These are phyloP conservation scores for Dissophora globulifera DNA, from an alignment of 192 early-diverging fungal species.

Conservation along the genomic window DNA sequence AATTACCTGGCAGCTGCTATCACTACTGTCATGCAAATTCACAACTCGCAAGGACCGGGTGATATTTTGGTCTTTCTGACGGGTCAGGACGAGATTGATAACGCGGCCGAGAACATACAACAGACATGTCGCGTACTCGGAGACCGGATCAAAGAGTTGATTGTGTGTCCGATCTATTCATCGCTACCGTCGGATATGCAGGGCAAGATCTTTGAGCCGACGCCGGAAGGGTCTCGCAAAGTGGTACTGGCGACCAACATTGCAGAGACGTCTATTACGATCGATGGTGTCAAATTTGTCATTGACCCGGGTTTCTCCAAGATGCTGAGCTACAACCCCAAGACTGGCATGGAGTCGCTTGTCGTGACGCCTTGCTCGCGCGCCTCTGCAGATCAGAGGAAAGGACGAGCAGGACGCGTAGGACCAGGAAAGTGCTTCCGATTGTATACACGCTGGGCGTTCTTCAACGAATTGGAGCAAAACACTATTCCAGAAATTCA, in stretches of 20 bases:
- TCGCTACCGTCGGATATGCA: slow-evolving; percentile 97
- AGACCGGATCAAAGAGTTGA: slow-evolving; percentile 86
- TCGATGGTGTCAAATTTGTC: slow-evolving; percentile 96
- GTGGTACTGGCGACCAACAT: slow-evolving; percentile 98
- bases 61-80: slow-evolving; percentile 97
- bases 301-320: slow-evolving; percentile 99
- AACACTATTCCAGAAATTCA: slow-evolving; percentile 97
- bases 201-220: slow-evolving; percentile 95
- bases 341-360: slow-evolving; percentile 96
- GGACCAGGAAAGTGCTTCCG: slow-evolving; percentile 98
- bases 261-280: slow-evolving; percentile 98
- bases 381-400: slow-evolving; percentile 93
- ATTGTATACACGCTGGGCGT: slow-evolving; percentile 94
- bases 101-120: slow-evolving; percentile 81
- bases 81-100: slow-evolving; percentile 98
- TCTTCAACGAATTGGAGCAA: slow-evolving; percentile 92
- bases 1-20: slow-evolving; percentile 96
- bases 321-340: slow-evolving; percentile 94
- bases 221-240: slow-evolving; percentile 93
- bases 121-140: slow-evolving; percentile 85
- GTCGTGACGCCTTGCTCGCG: slow-evolving; percentile 95
- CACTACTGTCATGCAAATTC: slow-evolving; percentile 93
- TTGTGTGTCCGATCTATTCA: slow-evolving; percentile 97
- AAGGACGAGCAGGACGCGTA: slow-evolving; percentile 94
- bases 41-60: slow-evolving; percentile 87